phyloP scores from a whole-genome alignment of 345 rosid genomes.

The Capsella bursapastoris region DNA sequence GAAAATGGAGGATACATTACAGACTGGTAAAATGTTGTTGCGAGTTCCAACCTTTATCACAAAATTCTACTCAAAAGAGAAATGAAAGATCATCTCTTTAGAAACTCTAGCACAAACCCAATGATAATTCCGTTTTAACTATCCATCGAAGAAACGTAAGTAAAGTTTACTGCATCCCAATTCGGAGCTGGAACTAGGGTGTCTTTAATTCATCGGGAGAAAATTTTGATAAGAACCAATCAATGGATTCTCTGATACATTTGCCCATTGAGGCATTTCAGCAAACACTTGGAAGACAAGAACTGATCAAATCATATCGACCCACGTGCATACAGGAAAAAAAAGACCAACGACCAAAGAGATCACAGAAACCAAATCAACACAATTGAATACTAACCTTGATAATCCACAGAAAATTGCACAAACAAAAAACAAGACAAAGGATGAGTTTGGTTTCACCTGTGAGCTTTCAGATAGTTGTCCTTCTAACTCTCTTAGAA shows the following conservation, averaged over 20 bases:
- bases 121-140: not conserved
- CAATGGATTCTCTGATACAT: not conserved
- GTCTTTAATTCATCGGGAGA: not conserved
- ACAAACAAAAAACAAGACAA: constrained; percentile 4
- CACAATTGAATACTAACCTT: not conserved
- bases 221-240: not conserved
- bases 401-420: not conserved
- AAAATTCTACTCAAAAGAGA: not conserved
- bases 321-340: not conserved
- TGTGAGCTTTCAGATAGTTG: not conserved
- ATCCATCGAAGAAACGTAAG: not conserved
- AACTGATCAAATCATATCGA: not conserved
- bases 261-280: constrained; percentile 30
- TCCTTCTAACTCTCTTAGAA: not conserved
- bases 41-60: not conserved
- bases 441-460: constrained; percentile 11
- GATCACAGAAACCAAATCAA: not conserved
- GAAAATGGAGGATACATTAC: constrained; percentile 11
- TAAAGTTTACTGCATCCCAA: not conserved
- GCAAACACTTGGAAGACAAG: constrained; percentile 31
- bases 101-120: not conserved
- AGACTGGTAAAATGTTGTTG: not conserved
- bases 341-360: not conserved
- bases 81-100: not conserved
- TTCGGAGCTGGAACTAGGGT: not conserved